Conservation (phyloP, 1,139 yeast species). For the Suzukiozyma palmioleophila region DNA sequence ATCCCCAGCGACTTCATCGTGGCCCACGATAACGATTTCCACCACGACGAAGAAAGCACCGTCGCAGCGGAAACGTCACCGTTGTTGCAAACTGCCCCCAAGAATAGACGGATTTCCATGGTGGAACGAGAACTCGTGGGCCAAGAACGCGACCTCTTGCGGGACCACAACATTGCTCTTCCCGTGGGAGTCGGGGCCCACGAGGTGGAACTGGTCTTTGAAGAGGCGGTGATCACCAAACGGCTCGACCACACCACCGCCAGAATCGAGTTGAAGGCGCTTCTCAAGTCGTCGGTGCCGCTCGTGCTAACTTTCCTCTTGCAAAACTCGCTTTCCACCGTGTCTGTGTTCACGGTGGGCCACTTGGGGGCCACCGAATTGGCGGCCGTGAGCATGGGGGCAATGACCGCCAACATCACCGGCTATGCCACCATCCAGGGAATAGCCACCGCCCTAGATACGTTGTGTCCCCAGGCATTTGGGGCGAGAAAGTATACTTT, state of each 20-base stretch:
- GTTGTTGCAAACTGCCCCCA: conserved; percentile 7
- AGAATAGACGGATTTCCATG: conserved; percentile 19
- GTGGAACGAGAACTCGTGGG: conserved; percentile 25
- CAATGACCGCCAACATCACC: conserved; percentile 58
- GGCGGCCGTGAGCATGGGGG: conserved; percentile 60
- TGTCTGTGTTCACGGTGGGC: conserved; percentile 56
- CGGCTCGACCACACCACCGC: conserved; percentile 23
- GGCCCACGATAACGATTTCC: conserved; percentile 9
- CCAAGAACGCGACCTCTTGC: conserved; percentile 36
- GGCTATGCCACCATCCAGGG: conserved; percentile 59
- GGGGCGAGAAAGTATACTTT: conserved; percentile 51
- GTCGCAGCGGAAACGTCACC: conserved; percentile 13
- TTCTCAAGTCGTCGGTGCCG: conserved; percentile 46
- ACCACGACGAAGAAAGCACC: conserved; percentile 13
- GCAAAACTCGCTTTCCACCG: conserved; percentile 54
- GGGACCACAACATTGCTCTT: conserved; percentile 23
- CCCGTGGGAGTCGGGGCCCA: conserved; percentile 19
- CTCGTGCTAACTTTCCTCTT: conserved; percentile 50
- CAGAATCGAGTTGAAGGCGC: conserved; percentile 33
- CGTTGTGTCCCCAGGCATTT: conserved; percentile 57
- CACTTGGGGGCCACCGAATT: conserved; percentile 55
- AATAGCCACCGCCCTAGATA: conserved; percentile 54
- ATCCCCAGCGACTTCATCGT: conserved; percentile 46
- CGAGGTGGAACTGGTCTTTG: conserved; percentile 29
- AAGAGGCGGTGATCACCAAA: conserved; percentile 30